Base-by-base conservation (phyloP, 1,139 yeast genomes). In the Pneumocystis wakefieldiae region DNA sequence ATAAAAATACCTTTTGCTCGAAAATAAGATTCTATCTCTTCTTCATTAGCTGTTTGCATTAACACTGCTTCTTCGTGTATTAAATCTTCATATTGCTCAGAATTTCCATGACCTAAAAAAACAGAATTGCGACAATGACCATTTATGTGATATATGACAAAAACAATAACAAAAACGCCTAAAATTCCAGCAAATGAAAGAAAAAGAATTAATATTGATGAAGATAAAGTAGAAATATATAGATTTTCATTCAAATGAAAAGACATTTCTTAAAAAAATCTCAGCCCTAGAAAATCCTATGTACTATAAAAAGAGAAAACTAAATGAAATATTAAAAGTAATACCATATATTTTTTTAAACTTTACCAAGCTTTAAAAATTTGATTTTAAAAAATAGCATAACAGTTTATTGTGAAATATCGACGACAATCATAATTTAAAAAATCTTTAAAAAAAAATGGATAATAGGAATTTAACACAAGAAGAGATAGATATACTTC, bases 1-100 rank as follows among this genome's bases (percentile, higher is more conserved):
- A 48, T 10, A 17, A 12, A 14, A 64, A 37, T 35, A 67, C 67
- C 85, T 68, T 82, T 82, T 57, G 91, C 85, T 69, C 83, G 87
- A 69, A 84, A 81, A 66, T 77, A 77, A 63, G 71, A 69, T 66
- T 71, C 71, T 59, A 48, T 48, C n/a, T 48, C 55, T 48, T 12
- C 55, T 24, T 48, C 55, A 12, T 29, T 48, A 24, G 55, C 55
- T 24, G 55, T 48, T 24, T 48, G 55, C 32, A 48, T 48, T 29
- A 48, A 48, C 3, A 48, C 29, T 2, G 55, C 28, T 14, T 48
- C 55, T 48, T 48, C 55, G 24, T 48, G 55, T 12, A 48, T 48
- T 24, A 48, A 48, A 48, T 48, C 55, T 24, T 48, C 55, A 48
- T 48, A 14, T 24, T 41, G 55, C 12, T 48, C 55, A 24, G 32